Evolutionary conservation across 805 yeast species (phyloP).

Genomic region (Metschnikowia kunwiensis): DNA sequence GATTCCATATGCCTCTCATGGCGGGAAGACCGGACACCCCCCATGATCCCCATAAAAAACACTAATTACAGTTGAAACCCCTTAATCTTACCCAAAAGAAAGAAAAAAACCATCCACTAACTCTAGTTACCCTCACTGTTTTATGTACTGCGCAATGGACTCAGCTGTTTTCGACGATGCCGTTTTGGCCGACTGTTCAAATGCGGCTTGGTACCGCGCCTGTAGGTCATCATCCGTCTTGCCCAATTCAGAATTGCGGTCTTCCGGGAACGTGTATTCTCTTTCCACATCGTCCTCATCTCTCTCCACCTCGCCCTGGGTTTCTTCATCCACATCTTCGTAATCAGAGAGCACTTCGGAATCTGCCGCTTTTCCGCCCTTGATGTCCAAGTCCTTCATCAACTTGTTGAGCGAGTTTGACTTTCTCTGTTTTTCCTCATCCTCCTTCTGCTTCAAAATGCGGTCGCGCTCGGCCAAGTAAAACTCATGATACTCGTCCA

Average conservation of each 20-base stretch:
- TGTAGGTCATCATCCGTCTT: constrained; percentile 52
- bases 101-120: too few species aligned
- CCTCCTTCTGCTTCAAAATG: constrained; percentile 70
- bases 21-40: too few species aligned
- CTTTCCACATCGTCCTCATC: constrained; percentile 46
- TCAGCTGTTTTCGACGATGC: constrained; percentile 69
- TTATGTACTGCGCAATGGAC: constrained; percentile 65
- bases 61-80: too few species aligned
- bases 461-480: constrained; percentile 86
- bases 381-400: constrained; percentile 83
- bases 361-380: constrained; percentile 29
- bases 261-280: constrained; percentile 70
- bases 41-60: too few species aligned
- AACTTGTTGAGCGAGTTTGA: constrained; percentile 66
- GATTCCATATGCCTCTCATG: too few species aligned
- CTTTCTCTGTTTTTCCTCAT: constrained; percentile 68
- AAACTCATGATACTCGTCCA: constrained; percentile 78
- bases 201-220: constrained; percentile 68
- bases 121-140: background rate
- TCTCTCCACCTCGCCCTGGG: constrained; percentile 45
- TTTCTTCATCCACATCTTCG: constrained; percentile 49
- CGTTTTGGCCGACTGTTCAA: constrained; percentile 57
- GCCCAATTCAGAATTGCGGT: constrained; percentile 58
- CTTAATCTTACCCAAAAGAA: too few species aligned
- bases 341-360: constrained; percentile 52